A percentile compares a stretch with the other conserved stretches of the same genome.
These are phyloP conservation scores for Moesziomyces antarcticus DNA, from an alignment of 1,284 basidiomycete species.

Conservation along the genomic window DNA sequence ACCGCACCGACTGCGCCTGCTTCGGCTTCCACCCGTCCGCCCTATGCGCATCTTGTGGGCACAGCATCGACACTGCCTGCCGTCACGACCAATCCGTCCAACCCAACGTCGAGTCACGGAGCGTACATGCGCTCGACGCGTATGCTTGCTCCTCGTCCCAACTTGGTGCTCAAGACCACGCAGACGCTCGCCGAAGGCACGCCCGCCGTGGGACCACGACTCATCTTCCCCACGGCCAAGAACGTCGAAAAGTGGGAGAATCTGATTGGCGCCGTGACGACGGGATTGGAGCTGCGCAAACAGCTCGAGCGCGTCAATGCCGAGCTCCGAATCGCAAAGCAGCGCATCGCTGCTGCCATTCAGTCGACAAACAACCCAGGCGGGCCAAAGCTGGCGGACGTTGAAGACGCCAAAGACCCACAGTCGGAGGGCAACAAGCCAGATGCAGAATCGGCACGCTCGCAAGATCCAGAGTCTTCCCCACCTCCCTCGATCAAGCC, in stretches of 20 bases:
- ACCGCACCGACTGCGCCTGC: conserved; percentile 1
- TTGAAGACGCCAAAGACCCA: background rate
- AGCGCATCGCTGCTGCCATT: conserved; percentile 21
- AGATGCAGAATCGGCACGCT: background rate
- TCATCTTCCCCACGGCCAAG: conserved; percentile 63
- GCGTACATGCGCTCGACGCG: conserved; percentile 65
- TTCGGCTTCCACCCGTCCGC: conserved; percentile 31
- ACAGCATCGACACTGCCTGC: conserved; percentile 62
- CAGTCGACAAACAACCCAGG: conserved; percentile 5
- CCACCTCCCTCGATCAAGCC: conserved; percentile 11
- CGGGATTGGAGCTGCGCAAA: conserved; percentile 63
- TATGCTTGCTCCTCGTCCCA: conserved; percentile 61
- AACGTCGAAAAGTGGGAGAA: conserved; percentile 68
- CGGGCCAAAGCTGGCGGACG: background rate
- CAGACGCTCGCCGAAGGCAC: conserved; percentile 58
- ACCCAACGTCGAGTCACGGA: conserved; percentile 56
- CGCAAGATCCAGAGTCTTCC: background rate
- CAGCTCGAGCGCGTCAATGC: conserved; percentile 62
- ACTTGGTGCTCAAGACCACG: conserved; percentile 51
- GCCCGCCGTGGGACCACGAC: conserved; percentile 55
- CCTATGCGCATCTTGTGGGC: conserved; percentile 64
- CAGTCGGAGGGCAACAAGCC: background rate
- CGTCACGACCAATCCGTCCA: conserved; percentile 47
- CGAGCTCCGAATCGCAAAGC: conserved; percentile 43
- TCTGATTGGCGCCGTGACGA: conserved; percentile 64